A percentile compares a stretch with the other conserved stretches of the same genome.
Evolutionary conservation across 352 stramenopile species (phyloP).

Genomic region (Globisporangium uncinulatum): DNA sequence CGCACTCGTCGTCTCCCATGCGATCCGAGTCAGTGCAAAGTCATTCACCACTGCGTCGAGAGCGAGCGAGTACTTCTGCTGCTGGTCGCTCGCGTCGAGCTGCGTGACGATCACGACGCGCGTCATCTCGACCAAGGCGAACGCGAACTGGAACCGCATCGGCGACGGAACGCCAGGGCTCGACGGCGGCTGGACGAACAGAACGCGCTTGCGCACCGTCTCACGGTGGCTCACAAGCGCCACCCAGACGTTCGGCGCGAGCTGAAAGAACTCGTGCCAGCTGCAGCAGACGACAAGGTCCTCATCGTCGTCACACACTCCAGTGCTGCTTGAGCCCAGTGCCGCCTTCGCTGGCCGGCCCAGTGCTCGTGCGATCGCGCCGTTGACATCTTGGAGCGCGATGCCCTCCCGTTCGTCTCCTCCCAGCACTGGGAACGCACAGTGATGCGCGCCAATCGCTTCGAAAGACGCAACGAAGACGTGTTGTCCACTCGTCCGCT

Average conservation of each 20-base stretch:
- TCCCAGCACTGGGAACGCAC: slow-evolving; percentile 17
- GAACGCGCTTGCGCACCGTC: slow-evolving; percentile 9
- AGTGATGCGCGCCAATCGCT: slow-evolving; percentile 20
- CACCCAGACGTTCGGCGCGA: slow-evolving; percentile 24
- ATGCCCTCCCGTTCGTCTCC: neutral
- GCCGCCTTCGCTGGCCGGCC: neutral
- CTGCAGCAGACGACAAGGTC: slow-evolving; percentile 7
- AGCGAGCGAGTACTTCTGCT: slow-evolving; percentile 1
- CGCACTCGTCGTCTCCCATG: neutral
- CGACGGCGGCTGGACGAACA: neutral
- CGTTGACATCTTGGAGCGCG: slow-evolving; percentile 4
- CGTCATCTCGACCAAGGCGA: slow-evolving; percentile 8
- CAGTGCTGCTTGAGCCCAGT: neutral
- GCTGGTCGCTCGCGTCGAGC: neutral
- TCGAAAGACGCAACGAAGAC: slow-evolving; percentile 23
- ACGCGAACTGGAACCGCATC: slow-evolving; percentile 9
- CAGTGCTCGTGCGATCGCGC: neutral
- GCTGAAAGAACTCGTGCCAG: slow-evolving; percentile 21
- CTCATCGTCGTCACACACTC: neutral
- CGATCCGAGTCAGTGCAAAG: slow-evolving; percentile 15
- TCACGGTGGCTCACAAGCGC: slow-evolving; percentile 14
- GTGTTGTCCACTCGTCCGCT: neutral
- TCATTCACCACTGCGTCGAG: slow-evolving; percentile 19
- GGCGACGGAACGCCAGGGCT: neutral
- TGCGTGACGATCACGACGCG: slow-evolving; percentile 6